These are phyloP conservation scores for Penicillium atrosanguineum DNA, from an alignment of 495 filamentous ascomycete species.

Conservation along the genomic window DNA sequence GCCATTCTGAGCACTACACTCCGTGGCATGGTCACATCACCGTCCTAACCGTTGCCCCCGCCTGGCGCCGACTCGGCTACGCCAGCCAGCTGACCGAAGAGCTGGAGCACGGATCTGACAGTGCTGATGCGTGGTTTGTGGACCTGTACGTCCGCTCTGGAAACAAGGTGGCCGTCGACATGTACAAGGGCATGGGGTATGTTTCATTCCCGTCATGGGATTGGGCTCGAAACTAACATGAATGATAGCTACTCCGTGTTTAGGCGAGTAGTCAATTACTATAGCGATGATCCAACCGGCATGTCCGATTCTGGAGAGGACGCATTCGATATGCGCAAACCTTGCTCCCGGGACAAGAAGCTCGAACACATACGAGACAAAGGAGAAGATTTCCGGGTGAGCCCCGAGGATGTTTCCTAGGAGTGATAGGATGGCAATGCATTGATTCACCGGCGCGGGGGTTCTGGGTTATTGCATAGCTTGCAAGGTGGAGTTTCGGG, in stretches of 20 bases:
- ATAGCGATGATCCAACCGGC: slow-evolving; percentile 71
- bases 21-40: slow-evolving; percentile 99
- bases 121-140: slow-evolving; percentile 86
- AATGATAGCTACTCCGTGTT: slow-evolving; percentile 67
- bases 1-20: slow-evolving; percentile 77
- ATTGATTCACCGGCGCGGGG: background rate
- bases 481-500: background rate
- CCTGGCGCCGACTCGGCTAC: slow-evolving; percentile 79
- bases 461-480: background rate
- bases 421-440: background rate
- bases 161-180: slow-evolving; percentile 78
- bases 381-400: slow-evolving; percentile 77
- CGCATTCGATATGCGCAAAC: slow-evolving; percentile 96
- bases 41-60: slow-evolving; percentile 86
- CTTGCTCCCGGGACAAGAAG: slow-evolving; percentile 78
- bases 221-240: slow-evolving; percentile 1
- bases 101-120: slow-evolving; percentile 76
- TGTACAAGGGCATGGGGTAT: slow-evolving; percentile 90
- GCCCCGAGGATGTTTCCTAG: slow-evolving; percentile 73
- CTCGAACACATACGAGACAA: slow-evolving; percentile 74
- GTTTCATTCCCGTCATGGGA: slow-evolving; percentile 11
- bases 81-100: slow-evolving; percentile 74
- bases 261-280: slow-evolving; percentile 85
- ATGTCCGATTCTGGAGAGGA: slow-evolving; percentile 64
- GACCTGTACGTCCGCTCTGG: slow-evolving; percentile 89